A percentile compares a stretch with the other conserved stretches of the same genome.
Conservation (phyloP, 257 asterid species). For the Salvia miltiorrhiza region DNA sequence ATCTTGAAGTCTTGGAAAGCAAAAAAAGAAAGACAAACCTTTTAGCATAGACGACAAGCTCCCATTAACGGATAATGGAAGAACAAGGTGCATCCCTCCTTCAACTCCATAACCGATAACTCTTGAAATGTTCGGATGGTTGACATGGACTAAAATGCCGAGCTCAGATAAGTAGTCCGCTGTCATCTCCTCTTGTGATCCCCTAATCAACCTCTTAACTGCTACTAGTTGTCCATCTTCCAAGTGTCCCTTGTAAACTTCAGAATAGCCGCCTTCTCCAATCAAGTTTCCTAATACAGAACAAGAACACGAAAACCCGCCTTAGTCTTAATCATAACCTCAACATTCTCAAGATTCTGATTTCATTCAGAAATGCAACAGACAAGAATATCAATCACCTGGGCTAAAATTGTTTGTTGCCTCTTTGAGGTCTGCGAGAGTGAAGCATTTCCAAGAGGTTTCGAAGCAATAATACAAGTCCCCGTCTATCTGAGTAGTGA, state of each 20-base stretch:
- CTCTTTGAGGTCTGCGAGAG: constrained; percentile 62
- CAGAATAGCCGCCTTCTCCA: constrained; percentile 97
- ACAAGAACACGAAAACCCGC: not conserved
- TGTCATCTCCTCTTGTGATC: constrained; percentile 88
- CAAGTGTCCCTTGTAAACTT: constrained; percentile 84
- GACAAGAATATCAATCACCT: constrained; percentile 38
- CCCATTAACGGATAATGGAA: constrained; percentile 93
- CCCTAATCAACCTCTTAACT: constrained; percentile 76
- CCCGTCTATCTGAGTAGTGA: constrained; percentile 56
- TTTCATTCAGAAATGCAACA: not conserved
- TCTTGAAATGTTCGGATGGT: constrained; percentile 80
- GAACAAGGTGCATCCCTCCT: constrained; percentile 98
- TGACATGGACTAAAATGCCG: constrained; percentile 91
- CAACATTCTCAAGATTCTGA: not conserved
- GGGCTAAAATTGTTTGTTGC: constrained; percentile 66
- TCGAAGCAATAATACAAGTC: constrained; percentile 66
- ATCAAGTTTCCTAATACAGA: constrained; percentile 61
- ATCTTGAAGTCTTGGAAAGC: not conserved
- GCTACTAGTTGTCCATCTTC: constrained; percentile 79
- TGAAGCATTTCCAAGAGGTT: constrained; percentile 79
- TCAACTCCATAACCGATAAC: constrained; percentile 95
- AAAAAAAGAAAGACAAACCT: constrained; percentile 34
- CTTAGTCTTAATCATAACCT: not conserved
- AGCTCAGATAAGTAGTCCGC: constrained; percentile 89
- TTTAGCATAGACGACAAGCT: constrained; percentile 73